A percentile compares a stretch with the other conserved stretches of the same genome.
phyloP scores from a whole-genome alignment of 345 rosid species.

The Hibiscus syriacus region DNA sequence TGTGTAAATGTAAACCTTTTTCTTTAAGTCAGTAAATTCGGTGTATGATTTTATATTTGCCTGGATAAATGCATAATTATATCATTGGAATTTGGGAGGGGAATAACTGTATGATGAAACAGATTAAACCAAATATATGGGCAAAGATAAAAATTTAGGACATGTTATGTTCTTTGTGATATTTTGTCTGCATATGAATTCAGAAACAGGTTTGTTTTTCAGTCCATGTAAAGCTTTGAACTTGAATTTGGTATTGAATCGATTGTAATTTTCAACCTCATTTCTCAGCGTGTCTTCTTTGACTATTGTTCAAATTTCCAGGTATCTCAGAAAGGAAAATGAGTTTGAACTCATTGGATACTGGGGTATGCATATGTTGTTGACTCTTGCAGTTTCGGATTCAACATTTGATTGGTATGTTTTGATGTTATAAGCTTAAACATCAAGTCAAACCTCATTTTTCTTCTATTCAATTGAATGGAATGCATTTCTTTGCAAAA shows the following conservation, averaged over 20 bases:
- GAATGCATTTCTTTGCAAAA: background rate
- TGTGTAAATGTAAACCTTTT: background rate
- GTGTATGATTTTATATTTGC: constrained; percentile 10
- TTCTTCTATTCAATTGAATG: constrained; percentile 7
- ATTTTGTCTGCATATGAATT: constrained; percentile 24
- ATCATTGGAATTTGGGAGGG: constrained; percentile 8
- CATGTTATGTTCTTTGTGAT: constrained; percentile 18
- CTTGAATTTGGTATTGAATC: constrained; percentile 14
- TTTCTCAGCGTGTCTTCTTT: constrained; percentile 13
- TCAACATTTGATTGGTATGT: constrained; percentile 13
- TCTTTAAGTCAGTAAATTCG: constrained; percentile 4
- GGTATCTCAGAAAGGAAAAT: constrained; percentile 8
- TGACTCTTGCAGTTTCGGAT: constrained; percentile 1
- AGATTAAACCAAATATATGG: constrained; percentile 5
- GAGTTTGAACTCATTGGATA: constrained; percentile 15
- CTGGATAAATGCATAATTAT: background rate
- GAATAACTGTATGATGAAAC: constrained; percentile 16
- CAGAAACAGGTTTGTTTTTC: constrained; percentile 8
- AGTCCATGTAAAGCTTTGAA: constrained; percentile 9
- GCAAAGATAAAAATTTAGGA: constrained; percentile 18
- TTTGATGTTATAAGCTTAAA: constrained; percentile 7
- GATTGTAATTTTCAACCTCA: background rate
- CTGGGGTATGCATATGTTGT: constrained; percentile 8
- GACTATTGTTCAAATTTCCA: constrained; percentile 17
- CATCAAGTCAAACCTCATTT: constrained; percentile 17